Conservation (phyloP, 1,284 basidiomycete genomes). For the Sanghuangporus sanghuang region DNA sequence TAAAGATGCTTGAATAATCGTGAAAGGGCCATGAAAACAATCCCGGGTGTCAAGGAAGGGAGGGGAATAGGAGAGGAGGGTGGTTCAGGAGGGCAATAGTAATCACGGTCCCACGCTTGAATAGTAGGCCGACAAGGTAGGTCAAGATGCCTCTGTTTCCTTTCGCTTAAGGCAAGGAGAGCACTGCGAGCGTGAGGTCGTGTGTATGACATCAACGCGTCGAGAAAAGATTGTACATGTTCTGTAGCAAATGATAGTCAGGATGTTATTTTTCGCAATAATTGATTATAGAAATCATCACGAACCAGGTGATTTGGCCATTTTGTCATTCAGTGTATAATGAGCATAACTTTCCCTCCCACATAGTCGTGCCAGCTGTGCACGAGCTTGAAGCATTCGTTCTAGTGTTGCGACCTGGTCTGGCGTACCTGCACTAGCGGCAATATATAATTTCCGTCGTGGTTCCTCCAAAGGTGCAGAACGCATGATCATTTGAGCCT, state of each 20-base stretch:
- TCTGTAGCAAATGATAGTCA: conserved; percentile 37
- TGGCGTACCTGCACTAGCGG: conserved; percentile 63
- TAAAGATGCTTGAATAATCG: conserved; percentile 83
- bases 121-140: conserved; percentile 56
- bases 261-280: conserved; percentile 12
- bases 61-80: conserved; percentile 67
- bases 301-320: conserved; percentile 85
- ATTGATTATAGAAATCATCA: neutral
- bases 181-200: conserved; percentile 70
- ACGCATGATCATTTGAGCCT: conserved; percentile 90
- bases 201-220: conserved; percentile 74
- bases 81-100: conserved; percentile 75
- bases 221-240: conserved; percentile 81
- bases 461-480: conserved; percentile 81
- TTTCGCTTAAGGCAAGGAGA: conserved; percentile 60
- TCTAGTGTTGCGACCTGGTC: conserved; percentile 74
- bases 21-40: conserved; percentile 83
- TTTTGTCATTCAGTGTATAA: conserved; percentile 86
- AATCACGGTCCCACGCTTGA: conserved; percentile 92
- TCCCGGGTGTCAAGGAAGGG: conserved; percentile 74
- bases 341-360: conserved; percentile 81
- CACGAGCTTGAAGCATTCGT: conserved; percentile 67
- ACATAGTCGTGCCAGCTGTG: conserved; percentile 75
- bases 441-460: conserved; percentile 74
- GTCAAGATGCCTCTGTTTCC: conserved; percentile 69